Evolutionary conservation across 352 stramenopile species (phyloP), one percentile per base, ranked within the genome.

Genomic region (Pythium monospermum): DNA sequence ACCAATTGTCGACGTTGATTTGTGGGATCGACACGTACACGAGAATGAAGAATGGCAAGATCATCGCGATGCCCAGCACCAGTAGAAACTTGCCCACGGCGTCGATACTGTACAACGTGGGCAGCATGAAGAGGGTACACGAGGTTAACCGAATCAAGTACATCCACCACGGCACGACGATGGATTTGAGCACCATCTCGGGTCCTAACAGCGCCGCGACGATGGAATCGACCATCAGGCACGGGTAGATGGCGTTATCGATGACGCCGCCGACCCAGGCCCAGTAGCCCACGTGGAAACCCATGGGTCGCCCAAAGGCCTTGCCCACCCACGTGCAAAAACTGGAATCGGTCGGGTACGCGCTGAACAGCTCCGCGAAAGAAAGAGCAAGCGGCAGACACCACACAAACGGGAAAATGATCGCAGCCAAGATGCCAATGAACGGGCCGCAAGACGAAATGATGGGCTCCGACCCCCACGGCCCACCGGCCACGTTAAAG

Each of bases 381-480:
- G 71, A 70, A 31, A 88, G 61, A 11, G 77, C 77, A 32, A 87
- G 61, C 35, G 81, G 81, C 1, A 92, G 57, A 32, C 76, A 86
- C 66, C 73, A 85, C 12, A 92, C 47, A 31, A 78, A 76, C 18
- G 81, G 81, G 58, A 90, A 90, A 7, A 86, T 43, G 8, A 85
- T 48, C n/a, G 64, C 64, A 8, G 71, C 70, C 19, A 80, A 10
- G 56, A 92, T 83, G 22, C 78, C 78, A 2, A 85, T 57, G 33
- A 89, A 52, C 30, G 93, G 87, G 2, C 87, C 94, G 31, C 74
- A 96, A 1, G 92, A 75, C 13, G 83, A 74, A 1, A 98, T 81
- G 19, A 93, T 87, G n/a, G 88, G 80, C 69, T 98, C 94, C 22
- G 85, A 86, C 7, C 96, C 96, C 72, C 97, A 99, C 6, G 96